Evolutionary conservation across 2,329 filamentous ascomycete genomes (phyloP), one percentile per base, ranked within the genome.

Genomic region (Decorospora gaudefroyi): DNA sequence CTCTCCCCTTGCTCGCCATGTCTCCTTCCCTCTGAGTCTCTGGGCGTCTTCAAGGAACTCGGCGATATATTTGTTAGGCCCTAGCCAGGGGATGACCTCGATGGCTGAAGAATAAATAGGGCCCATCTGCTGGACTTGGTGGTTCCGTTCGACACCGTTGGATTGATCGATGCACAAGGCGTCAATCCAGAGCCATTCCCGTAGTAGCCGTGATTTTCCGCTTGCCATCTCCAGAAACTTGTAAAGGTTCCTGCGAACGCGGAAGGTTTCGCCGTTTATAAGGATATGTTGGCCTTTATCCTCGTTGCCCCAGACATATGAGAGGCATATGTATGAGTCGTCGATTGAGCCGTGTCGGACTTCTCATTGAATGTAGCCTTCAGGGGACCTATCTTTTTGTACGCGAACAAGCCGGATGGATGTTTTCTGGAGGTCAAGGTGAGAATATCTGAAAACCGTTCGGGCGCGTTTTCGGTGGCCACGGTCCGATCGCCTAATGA

Each of bases 251-350:
- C 21, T 4, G 7, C 41, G 41, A 6, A 54, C 27, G 1, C 7
- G 5, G 2, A 41, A 40, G 4, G 18, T 1, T 4, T 10, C 8
- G 1, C 18, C 41, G 16, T 51, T 35, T 1, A 54, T 41, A 0
- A 35, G 3, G 1, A 49, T 33, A 2, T 9, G 16, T 3, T 22
- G 12, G 2, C 9, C 4, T 15, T 11, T 8, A 4, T 9, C 26
- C 1, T 18, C 10, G 0, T 28, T 22, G 1, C 46, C 49, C 52
- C 49, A 53, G 2, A 40, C 34, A 16, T 55, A 53, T 0, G 46
- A 55, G 4, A 55, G 33, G 17, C 45, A 49, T 3, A 22, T 32
- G 3, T 55, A 49, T 1, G 15, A 4, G 12, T 10, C 17, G 3
- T 45, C 33, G 7, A 37, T 22, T 2, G 42, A 35, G 2, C 39